phyloP scores from a whole-genome alignment of 306 rosid species.

The Quercus alba region DNA sequence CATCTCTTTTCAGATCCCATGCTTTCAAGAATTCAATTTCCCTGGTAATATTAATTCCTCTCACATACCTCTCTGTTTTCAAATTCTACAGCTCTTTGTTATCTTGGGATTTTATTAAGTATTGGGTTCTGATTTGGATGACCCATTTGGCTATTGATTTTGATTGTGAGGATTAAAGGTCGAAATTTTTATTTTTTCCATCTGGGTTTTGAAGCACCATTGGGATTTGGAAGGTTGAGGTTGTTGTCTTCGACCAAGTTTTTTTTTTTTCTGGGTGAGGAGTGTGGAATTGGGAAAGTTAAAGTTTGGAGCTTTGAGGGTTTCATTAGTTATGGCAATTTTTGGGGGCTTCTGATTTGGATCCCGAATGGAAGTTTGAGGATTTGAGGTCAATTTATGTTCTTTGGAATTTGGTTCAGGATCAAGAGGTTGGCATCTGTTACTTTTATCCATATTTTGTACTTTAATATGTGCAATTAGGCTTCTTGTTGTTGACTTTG shows the following conservation, averaged over 20 bases:
- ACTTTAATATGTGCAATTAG: neutral
- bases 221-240: neutral
- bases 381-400: conserved; percentile 6
- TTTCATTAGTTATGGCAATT: neutral
- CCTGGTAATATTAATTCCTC: neutral
- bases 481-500: conserved; percentile 1
- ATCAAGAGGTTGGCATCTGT: conserved; percentile 4
- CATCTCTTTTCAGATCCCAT: conserved; percentile 34
- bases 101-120: neutral
- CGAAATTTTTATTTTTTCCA: neutral
- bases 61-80: neutral
- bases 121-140: neutral
- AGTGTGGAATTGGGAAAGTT: neutral
- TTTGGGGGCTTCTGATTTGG: conserved; percentile 8
- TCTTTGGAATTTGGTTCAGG: neutral
- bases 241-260: neutral
- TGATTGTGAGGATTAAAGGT: neutral
- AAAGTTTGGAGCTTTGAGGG: conserved; percentile 14
- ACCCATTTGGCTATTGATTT: neutral
- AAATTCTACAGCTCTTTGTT: neutral
- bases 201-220: neutral
- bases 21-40: neutral
- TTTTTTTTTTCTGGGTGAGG: neutral
- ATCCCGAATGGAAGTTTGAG: conserved; percentile 10
- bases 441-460: neutral